A percentile compares a stretch with the other conserved stretches of the same genome.
These are phyloP conservation scores for Myxozyma melibiosi DNA, from an alignment of 805 yeast genomes.

Conservation along the genomic window DNA sequence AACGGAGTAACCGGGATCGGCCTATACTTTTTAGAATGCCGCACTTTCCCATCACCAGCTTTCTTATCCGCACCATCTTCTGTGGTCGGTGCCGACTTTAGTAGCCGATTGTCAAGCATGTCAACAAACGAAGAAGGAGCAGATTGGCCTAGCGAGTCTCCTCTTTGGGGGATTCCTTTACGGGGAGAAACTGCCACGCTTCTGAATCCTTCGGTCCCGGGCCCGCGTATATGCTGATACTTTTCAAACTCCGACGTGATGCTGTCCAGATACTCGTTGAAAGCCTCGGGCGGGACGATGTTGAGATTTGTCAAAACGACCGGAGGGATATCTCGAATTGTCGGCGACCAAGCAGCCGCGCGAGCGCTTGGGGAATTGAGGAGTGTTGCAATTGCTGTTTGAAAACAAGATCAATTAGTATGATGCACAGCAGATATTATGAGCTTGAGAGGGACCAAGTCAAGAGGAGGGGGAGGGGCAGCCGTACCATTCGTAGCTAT, in stretches of 20 bases:
- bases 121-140: slow-evolving; percentile 16
- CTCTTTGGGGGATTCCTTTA: slow-evolving; percentile 10
- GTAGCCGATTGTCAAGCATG: slow-evolving; percentile 13
- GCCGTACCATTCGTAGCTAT: slow-evolving; percentile 39
- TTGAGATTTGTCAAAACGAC: slow-evolving; percentile 62
- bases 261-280: slow-evolving; percentile 50
- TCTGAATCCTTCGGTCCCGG: neutral
- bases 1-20: slow-evolving; percentile 38
- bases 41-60: neutral
- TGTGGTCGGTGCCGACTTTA: neutral
- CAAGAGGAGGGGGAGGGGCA: neutral
- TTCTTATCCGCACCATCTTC: neutral
- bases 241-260: slow-evolving; percentile 51
- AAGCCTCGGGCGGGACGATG: slow-evolving; percentile 48
- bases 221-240: slow-evolving; percentile 10
- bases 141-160: slow-evolving; percentile 18
- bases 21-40: slow-evolving; percentile 3
- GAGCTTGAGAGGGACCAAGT: neutral
- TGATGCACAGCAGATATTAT: neutral
- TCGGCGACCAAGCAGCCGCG: slow-evolving; percentile 51
- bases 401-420: too few species aligned
- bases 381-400: slow-evolving; percentile 26
- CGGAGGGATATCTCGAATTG: slow-evolving; percentile 81
- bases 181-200: neutral
- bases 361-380: slow-evolving; percentile 24